These are phyloP conservation scores for Cladorrhinum sp. DNA, from an alignment of 2,329 filamentous ascomycete genomes.

Conservation along the genomic window DNA sequence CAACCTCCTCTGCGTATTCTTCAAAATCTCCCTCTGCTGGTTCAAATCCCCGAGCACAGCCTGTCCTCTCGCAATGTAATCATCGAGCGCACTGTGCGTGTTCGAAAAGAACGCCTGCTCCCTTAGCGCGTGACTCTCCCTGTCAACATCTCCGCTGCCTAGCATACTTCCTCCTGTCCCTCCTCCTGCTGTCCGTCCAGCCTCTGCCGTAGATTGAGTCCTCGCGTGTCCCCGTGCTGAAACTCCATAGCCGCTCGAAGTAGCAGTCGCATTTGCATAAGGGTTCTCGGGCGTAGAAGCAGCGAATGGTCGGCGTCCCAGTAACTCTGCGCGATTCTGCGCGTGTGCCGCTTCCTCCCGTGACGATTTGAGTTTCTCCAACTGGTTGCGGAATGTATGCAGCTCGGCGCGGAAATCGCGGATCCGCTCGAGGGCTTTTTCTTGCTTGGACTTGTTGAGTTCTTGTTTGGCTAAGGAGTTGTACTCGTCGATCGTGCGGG, in stretches of 20 bases:
- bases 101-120: conserved; percentile 85
- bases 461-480: conserved; percentile 80
- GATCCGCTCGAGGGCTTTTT: conserved; percentile 82
- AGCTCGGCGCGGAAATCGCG: conserved; percentile 83
- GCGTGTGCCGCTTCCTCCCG: conserved; percentile 70
- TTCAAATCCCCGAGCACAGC: conserved; percentile 86
- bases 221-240: conserved; percentile 34
- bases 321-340: conserved; percentile 71
- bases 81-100: conserved; percentile 83
- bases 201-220: conserved; percentile 40
- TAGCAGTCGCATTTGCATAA: conserved; percentile 60
- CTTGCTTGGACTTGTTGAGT: conserved; percentile 84
- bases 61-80: conserved; percentile 87
- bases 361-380: conserved; percentile 73
- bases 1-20: conserved; percentile 85
- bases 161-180: conserved; percentile 41
- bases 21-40: conserved; percentile 89
- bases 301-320: conserved; percentile 81
- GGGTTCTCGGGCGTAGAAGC: conserved; percentile 84
- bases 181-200: conserved; percentile 22
- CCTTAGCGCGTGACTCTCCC: conserved; percentile 79
- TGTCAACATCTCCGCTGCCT: conserved; percentile 60
- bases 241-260: conserved; percentile 29
- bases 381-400: conserved; percentile 71
- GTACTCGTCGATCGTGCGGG: conserved; percentile 91